Evolutionary conservation across 2,329 filamentous ascomycete genomes (phyloP), one percentile per base, ranked within the genome.

Genomic region (Tolypocladium ophioglossoides): DNA sequence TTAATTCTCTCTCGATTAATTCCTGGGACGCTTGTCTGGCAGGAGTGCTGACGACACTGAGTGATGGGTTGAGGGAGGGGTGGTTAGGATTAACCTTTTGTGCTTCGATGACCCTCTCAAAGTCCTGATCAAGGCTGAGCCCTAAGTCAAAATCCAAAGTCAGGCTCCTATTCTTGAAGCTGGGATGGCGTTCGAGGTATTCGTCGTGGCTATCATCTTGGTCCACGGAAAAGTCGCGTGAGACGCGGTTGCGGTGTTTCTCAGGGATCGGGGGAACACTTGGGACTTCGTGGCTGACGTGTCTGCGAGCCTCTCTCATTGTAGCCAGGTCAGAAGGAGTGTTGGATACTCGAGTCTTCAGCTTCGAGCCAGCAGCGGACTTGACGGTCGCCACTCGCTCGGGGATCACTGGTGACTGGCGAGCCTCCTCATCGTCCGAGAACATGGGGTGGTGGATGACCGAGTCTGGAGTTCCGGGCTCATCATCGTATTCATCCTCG

Each of bases 41-140:
- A 53, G 60, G 60, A 54, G 58, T 57, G 56, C 59, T 58, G 59
- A 56, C 57, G 64, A 57, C 52, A 48, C 11, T 30, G 27, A 20
- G 27, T 20, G 27, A 3, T 20, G 27, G 11, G 2, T 48, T 9
- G 58, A 55, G 51, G 56, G 55, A 55, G 50, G 56, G 52, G 59
- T 56, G 54, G 61, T 59, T 55, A 56, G 38, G 4, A 60, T 41
- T 35, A 12, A 96, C 91, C 91, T 97, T 97, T 87, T 96, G 91
- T 68, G 86, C 82, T 74, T 96, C 91, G 64, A 97, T 95, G 54
- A 97, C 89, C 57, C 92, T 83, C 65, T 97, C 91, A 71, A 97
- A 96, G 68, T 96, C 94, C 64, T 88, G 83, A 64, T 95, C 90
- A 48, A 97, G 80, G 59, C 90, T 92, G 58, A 95, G 84, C 57